Base-by-base conservation (phyloP, 108 stramenopile species). In the Mediolabrus comicus region DNA sequence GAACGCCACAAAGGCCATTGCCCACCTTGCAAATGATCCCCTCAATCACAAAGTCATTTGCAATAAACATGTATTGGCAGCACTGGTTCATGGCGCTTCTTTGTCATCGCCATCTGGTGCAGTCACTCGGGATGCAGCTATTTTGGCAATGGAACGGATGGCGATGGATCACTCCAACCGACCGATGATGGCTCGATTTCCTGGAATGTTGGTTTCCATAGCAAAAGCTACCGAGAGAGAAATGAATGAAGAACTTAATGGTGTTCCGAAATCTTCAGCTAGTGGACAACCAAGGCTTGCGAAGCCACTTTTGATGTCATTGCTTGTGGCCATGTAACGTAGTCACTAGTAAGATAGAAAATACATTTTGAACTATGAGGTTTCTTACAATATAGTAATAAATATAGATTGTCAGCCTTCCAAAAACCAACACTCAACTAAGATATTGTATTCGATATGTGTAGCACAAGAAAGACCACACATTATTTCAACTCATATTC, bases 111-210 rank as follows among this genome's bases (percentile, higher is more conserved):
- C 62, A 7, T 61, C 62, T 9, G 75, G 36, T 43, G 16, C 67
- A 29, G 88, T 82, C 35, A 84, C 85, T 27, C 69, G 86, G 13
- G 88, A 94, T 43, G 86, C 89, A 3, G 89, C 92, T 19, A 77
- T 94, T 31, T 73, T 86, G 10, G 89, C 92, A 4, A 74, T 94
- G 54, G 92, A 94, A 61, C 76, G 92, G 36, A 74, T 94, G 54
- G 92, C 89, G 10, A 94, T 88, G 60, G 92, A 94, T 27, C 78
- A 84, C 55, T 67, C 87, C 12, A 91, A 91, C 62, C 83, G 92
- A 25, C 75, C 78, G 4, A 68, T 64, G 61, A 91, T 94, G 92
- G 92, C 92, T n/a, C 77, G 85, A 1, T 86, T 85, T 52, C 77
- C 84, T 6, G 88, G 88, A 1, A 69, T 94, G 54, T 41, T 94